These are phyloP conservation scores for Colletotrichum australisinense DNA, from an alignment of 2,329 filamentous ascomycete genomes.

Conservation along the genomic window DNA sequence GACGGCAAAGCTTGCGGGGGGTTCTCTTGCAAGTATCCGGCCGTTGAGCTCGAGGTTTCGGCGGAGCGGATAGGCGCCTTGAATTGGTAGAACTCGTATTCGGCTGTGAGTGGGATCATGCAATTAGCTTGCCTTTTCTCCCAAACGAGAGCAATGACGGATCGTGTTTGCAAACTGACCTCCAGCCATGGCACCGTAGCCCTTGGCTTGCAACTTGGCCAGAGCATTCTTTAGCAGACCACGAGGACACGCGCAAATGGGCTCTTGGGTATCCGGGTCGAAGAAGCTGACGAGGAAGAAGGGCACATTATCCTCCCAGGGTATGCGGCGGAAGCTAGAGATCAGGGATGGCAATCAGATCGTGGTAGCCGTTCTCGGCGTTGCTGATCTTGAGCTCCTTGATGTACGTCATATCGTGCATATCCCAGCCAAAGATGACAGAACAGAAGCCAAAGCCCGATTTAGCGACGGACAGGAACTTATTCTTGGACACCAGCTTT, in stretches of 20 bases:
- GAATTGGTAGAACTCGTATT: conserved; percentile 97
- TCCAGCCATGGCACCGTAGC: conserved; percentile 89
- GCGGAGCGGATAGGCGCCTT: conserved; percentile 68
- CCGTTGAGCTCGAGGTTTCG: conserved; percentile 73
- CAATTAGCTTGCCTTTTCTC: conserved; percentile 1
- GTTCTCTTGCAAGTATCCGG: conserved; percentile 79
- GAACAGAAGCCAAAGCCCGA: conserved; percentile 94
- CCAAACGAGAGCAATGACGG: background rate
- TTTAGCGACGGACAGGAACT: conserved; percentile 86
- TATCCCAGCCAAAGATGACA: conserved; percentile 96
- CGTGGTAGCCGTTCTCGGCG: conserved; percentile 89
- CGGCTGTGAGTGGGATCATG: conserved; percentile 65
- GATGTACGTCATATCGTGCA: conserved; percentile 93
- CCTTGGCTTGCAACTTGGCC: conserved; percentile 73
- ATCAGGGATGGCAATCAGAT: conserved; percentile 86
- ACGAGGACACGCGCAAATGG: conserved; percentile 82
- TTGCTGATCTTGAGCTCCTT: conserved; percentile 89
- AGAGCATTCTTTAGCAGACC: conserved; percentile 77
- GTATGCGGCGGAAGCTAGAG: conserved; percentile 85
- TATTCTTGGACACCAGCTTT: conserved; percentile 92
- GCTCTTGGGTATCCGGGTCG: conserved; percentile 80
- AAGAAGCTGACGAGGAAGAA: conserved; percentile 88
- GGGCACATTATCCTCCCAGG: conserved; percentile 88
- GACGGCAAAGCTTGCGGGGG: conserved; percentile 79
- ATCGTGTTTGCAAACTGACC: conserved; percentile 63